A percentile compares a stretch with the other conserved stretches of the same genome.
phyloP scores from a whole-genome alignment of 1,139 yeast genomes.

The Petasospora rhodanensis region DNA sequence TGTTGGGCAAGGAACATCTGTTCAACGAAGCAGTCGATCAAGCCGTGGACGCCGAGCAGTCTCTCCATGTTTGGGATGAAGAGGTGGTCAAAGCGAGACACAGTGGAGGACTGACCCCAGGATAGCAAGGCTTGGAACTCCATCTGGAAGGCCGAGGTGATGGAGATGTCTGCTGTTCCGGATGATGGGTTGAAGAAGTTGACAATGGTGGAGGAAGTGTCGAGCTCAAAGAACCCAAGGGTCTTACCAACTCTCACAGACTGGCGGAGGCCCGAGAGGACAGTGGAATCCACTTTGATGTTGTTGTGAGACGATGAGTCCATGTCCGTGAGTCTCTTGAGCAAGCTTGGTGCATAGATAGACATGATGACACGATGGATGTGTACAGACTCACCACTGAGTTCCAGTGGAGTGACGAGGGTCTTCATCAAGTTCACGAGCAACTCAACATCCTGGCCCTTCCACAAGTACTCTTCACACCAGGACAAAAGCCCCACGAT shows the following conservation, averaged over 20 bases:
- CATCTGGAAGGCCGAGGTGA: conserved; percentile 15
- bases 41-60: conserved; percentile 15
- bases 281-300: conserved; percentile 15
- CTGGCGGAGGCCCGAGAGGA: conserved; percentile 15
- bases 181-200: conserved; percentile 3
- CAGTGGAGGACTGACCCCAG: conserved; percentile 21
- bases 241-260: conserved; percentile 4
- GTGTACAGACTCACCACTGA: conserved; percentile 34
- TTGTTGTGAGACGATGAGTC: too few relatives aligned
- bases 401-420: conserved; percentile 30
- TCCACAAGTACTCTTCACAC: conserved; percentile 36
- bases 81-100: conserved; percentile 19
- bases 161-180: conserved; percentile 8
- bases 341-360: conserved; percentile 28
- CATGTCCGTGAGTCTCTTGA: conserved; percentile 13
- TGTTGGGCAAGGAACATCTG: conserved; percentile 15
- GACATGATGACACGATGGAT: conserved; percentile 33
- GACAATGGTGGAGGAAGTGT: conserved; percentile 8
- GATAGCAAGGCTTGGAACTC: conserved; percentile 19
- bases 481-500: conserved; percentile 39
- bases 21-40: conserved; percentile 19
- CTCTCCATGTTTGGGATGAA: conserved; percentile 12
- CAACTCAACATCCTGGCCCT: conserved; percentile 26
- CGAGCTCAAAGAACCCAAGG: conserved; percentile 14
- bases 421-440: conserved; percentile 31